Evolutionary conservation across 768 basidiomycete genomes (phyloP), one percentile per base, ranked within the genome.

Genomic region (Neoboletus magnificus): DNA sequence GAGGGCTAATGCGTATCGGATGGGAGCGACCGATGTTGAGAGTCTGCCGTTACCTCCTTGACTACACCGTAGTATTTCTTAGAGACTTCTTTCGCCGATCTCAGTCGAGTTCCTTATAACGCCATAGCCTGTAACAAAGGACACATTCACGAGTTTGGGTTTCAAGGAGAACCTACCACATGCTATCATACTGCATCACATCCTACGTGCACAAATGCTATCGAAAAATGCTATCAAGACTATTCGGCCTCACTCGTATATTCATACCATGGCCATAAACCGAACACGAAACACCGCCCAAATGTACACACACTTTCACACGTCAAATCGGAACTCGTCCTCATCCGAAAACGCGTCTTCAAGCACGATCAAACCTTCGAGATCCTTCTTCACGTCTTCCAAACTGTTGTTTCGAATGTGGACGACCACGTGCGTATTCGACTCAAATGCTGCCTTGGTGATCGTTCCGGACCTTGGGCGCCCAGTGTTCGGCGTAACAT

Each of bases 311-410:
- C 15, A 4, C 18, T 25, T 23, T 67, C 48, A 70, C 20, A 71
- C 61, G 29, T 62, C 59, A 36, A 71, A 72, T 41, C 56, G 63
- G 56, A 71, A 72, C 30, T 45, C 69, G n/a, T 72, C 69, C 10
- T 61, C 62, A 1, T 64, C 64, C 23, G 61, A 62, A 10, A 67
- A 69, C 23, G 41, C 63, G 30, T 67, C 67, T 18, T 59, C 69
- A 22, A 72, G 65, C 39, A 71, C 66, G 60, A 70, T 56, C 40
- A 66, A 48, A 18, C 61, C 66, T 42, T 72, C 66, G 27, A 72
- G 68, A 16, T 63, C 62, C 49, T 68, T 72, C 57, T 65, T 71
- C 48, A 69, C 67, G 27, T 67, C 65, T 51, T 64, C 64, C 36
- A 72, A n/a, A 37, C 67, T 60, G 8, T 56, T 66, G 32, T 52